phyloP scores from a whole-genome alignment of 768 basidiomycete species.

The Crucibulum laeve region DNA sequence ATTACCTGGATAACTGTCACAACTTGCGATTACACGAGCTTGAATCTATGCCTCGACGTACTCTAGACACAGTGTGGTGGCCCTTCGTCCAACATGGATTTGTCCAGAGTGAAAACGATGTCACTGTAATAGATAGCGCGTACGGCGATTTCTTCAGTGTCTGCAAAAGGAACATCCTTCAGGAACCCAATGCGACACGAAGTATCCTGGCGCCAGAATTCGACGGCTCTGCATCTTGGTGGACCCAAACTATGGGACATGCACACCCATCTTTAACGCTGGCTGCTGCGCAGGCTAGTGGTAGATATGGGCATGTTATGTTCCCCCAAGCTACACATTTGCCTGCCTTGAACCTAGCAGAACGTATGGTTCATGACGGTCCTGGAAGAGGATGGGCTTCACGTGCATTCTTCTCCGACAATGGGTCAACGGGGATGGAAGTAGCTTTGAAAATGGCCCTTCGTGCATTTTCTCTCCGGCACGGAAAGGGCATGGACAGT shows the following conservation, averaged over 20 bases:
- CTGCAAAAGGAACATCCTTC: constrained; percentile 33
- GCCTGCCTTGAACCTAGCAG: constrained; percentile 82
- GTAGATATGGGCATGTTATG: constrained; percentile 96
- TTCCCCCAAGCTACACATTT: constrained; percentile 86
- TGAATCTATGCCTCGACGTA: constrained; percentile 72
- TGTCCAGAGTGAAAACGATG: constrained; percentile 61
- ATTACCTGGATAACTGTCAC: constrained; percentile 64
- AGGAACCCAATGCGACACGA: constrained; percentile 6
- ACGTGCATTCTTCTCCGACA: constrained; percentile 89
- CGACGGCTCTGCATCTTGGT: constrained; percentile 97
- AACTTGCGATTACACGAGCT: constrained; percentile 63
- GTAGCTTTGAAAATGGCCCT: constrained; percentile 98
- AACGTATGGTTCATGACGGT: constrained; percentile 65
- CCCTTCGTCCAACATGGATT: constrained; percentile 92
- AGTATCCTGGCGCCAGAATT: constrained; percentile 52
- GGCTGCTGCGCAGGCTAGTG: constrained; percentile 86
- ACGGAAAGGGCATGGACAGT: constrained; percentile 27
- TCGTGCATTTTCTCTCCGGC: constrained; percentile 51
- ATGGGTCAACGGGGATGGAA: constrained; percentile 96
- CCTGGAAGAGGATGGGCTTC: constrained; percentile 91
- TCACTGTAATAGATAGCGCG: constrained; percentile 91
- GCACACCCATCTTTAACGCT: constrained; percentile 70
- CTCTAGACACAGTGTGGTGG: constrained; percentile 88
- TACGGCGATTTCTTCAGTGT: constrained; percentile 82
- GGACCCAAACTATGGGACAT: constrained; percentile 93